phyloP scores from a whole-genome alignment of 2,329 filamentous ascomycete genomes.

The Ceratocystis lukuohia region DNA sequence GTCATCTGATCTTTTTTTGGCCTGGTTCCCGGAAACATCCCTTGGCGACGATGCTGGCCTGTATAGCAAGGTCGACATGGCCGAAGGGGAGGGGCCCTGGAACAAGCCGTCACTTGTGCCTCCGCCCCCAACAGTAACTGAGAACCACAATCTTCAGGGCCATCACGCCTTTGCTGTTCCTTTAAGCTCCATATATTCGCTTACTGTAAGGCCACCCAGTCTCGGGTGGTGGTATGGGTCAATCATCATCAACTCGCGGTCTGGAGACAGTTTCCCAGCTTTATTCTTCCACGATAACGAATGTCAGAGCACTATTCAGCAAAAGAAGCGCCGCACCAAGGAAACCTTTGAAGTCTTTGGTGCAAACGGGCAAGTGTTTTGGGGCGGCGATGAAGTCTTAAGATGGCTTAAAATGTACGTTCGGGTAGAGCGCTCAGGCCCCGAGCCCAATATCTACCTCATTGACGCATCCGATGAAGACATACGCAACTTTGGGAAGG shows the following conservation, averaged over 20 bases:
- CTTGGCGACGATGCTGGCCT: slow-evolving; percentile 75
- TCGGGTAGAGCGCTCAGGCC: slow-evolving; percentile 65
- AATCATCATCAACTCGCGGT: slow-evolving; percentile 78
- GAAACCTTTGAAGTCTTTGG: slow-evolving; percentile 87
- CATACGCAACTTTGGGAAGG: slow-evolving; percentile 54
- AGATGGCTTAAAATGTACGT: slow-evolving; percentile 82
- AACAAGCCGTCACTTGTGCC: slow-evolving; percentile 83
- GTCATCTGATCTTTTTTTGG: slow-evolving; percentile 66
- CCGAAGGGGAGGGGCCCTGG: slow-evolving; percentile 66
- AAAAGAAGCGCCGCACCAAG: slow-evolving; percentile 72
- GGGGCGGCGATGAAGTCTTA: slow-evolving; percentile 92
- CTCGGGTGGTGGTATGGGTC: slow-evolving; percentile 98
- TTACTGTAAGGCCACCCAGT: slow-evolving; percentile 81
- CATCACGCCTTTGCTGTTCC: slow-evolving; percentile 87
- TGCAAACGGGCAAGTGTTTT: slow-evolving; percentile 76
- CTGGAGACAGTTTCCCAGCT: slow-evolving; percentile 86
- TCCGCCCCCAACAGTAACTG: slow-evolving; percentile 72
- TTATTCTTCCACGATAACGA: slow-evolving; percentile 97
- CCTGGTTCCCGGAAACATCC: slow-evolving; percentile 83
- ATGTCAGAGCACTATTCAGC: slow-evolving; percentile 86
- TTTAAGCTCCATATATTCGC: slow-evolving; percentile 76
- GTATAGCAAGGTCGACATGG: slow-evolving; percentile 91
- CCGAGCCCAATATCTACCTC: slow-evolving; percentile 82
- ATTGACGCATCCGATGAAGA: slow-evolving; percentile 81
- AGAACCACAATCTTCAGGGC: slow-evolving; percentile 48